Percentiles rank a stretch among this genome's conserved stretches.
Evolutionary conservation across 2,329 filamentous ascomycete genomes (phyloP).

Genomic region (Penicillium hesseltinei): DNA sequence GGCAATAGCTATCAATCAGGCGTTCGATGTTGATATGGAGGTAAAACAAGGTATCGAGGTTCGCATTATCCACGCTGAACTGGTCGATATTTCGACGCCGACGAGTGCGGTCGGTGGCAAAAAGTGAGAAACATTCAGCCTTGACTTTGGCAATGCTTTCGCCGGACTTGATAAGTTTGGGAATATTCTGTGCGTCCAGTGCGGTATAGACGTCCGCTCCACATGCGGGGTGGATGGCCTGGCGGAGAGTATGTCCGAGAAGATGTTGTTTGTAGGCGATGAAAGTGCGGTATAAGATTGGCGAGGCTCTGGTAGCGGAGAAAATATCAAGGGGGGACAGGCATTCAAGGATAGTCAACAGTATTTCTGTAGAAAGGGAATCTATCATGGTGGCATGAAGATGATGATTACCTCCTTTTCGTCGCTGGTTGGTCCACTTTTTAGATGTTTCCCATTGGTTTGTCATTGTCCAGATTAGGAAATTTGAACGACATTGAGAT

Average conservation of each 20-base stretch:
- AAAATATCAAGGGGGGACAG: neutral
- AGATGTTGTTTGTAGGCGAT: conserved; percentile 2
- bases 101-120: neutral
- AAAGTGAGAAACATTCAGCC: neutral
- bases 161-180: neutral
- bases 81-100: neutral
- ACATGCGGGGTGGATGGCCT: neutral
- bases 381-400: neutral
- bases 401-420: neutral
- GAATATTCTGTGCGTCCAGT: neutral
- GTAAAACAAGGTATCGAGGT: neutral
- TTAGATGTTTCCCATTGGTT: neutral
- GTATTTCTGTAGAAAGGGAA: neutral
- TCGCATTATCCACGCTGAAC: neutral
- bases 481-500: neutral
- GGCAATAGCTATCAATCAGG: neutral
- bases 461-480: neutral
- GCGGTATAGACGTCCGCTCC: neutral
- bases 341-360: neutral
- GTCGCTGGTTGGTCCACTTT: neutral
- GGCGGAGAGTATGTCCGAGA: neutral
- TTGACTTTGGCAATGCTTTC: neutral
- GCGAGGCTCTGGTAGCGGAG: neutral
- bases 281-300: neutral
- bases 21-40: neutral